Conservation (phyloP, 1,284 basidiomycete species). For the Cryptococcus maquisensis region DNA sequence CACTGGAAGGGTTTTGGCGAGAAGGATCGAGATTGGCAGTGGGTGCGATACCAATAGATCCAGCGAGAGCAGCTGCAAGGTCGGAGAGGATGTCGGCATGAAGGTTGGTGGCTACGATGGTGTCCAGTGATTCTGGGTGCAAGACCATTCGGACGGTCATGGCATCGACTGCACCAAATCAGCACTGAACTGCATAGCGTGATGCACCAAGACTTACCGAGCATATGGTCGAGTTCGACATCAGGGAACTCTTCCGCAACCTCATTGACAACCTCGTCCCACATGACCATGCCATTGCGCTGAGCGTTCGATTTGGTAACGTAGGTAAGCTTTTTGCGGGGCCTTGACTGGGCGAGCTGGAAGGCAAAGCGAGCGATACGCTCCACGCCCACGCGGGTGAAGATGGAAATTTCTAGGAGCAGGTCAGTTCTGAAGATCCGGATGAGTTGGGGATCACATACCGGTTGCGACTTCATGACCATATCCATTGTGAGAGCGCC, state of each 20-base stretch:
- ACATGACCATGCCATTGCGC: constrained; percentile 45
- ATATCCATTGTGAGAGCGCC: constrained; percentile 47
- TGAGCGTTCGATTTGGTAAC: constrained; percentile 56
- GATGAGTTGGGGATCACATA: constrained; percentile 42
- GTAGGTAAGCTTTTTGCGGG: constrained; percentile 55
- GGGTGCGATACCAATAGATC: constrained; percentile 60
- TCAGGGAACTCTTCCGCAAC: constrained; percentile 56
- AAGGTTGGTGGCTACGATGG: constrained; percentile 58
- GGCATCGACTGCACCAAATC: constrained; percentile 51
- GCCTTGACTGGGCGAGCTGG: constrained; percentile 54
- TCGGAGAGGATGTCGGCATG: constrained; percentile 57
- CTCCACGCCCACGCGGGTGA: constrained; percentile 55
- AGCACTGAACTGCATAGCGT: constrained; percentile 52
- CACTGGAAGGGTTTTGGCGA: constrained; percentile 49
- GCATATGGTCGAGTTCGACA: constrained; percentile 49
- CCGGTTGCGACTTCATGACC: constrained; percentile 46
- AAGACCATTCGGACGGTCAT: constrained; percentile 54
- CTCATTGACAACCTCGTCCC: constrained; percentile 50
- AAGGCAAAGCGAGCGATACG: constrained; percentile 58
- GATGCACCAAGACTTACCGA: constrained; percentile 13
- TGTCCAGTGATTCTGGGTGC: constrained; percentile 56
- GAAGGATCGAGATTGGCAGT: constrained; percentile 58
- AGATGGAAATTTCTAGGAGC: constrained; percentile 49
- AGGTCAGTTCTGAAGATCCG: constrained; percentile 22
- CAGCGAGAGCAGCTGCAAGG: constrained; percentile 57